Percentiles rank a stretch among this genome's conserved stretches.
Conservation (phyloP, 2,329 filamentous ascomycete species). For the Cladosporium sp. region DNA sequence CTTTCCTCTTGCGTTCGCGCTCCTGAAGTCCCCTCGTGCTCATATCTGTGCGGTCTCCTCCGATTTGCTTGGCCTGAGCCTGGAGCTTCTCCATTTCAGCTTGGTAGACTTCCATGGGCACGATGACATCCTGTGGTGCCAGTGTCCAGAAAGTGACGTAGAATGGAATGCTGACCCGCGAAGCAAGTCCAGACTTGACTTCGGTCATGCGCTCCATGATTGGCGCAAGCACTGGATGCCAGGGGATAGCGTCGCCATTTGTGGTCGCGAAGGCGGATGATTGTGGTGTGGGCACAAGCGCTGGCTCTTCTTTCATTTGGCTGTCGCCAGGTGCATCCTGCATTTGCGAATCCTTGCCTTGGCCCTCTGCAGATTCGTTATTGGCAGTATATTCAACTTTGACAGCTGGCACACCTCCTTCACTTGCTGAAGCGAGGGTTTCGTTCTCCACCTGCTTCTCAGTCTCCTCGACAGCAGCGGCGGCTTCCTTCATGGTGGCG, state of each 20-base stretch:
- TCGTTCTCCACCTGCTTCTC: conserved; percentile 1
- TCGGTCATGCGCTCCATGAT: conserved; percentile 66
- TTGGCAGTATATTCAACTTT: conserved; percentile 20
- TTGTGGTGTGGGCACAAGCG: conserved; percentile 10
- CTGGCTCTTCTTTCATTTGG: conserved; percentile 30
- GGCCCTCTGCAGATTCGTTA: conserved; percentile 6
- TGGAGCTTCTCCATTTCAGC: conserved; percentile 67
- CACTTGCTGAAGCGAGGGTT: conserved; percentile 1
- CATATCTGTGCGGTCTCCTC: conserved; percentile 69
- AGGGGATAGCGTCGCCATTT: conserved; percentile 33
- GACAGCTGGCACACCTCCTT: neutral
- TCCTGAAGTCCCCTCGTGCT: conserved; percentile 61
- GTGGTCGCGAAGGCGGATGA: neutral
- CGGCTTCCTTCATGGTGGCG: conserved; percentile 42
- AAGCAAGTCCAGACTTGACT: conserved; percentile 59
- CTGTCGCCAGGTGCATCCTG: conserved; percentile 23
- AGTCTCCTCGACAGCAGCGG: conserved; percentile 11
- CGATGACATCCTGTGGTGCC: conserved; percentile 73
- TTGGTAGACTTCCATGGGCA: conserved; percentile 73
- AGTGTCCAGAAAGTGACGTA: conserved; percentile 92
- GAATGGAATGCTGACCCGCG: conserved; percentile 71
- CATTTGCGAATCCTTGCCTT: conserved; percentile 4
- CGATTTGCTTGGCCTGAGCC: conserved; percentile 62
- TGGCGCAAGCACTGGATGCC: conserved; percentile 68
- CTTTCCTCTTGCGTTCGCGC: conserved; percentile 67